A percentile compares a stretch with the other conserved stretches of the same genome.
Conservation (phyloP, 805 yeast genomes). For the Candida golubevii region DNA sequence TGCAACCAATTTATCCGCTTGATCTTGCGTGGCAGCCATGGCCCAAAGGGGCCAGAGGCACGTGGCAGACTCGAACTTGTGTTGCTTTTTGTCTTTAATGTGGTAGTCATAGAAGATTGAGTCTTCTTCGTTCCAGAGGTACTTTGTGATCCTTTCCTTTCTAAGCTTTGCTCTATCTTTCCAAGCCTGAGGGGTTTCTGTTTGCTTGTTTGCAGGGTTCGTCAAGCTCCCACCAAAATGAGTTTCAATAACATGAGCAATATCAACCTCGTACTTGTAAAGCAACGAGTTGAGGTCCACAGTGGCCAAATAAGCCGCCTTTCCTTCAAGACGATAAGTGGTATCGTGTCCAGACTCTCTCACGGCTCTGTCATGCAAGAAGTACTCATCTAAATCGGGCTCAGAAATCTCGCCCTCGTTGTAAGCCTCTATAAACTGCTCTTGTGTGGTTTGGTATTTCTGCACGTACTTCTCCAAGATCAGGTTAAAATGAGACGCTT, state of each 20-base stretch:
- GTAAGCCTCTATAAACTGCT: conserved; percentile 60
- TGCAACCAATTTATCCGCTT: conserved; percentile 60
- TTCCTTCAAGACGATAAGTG: conserved; percentile 81
- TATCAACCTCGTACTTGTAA: conserved; percentile 87
- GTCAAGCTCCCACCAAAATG: conserved; percentile 49
- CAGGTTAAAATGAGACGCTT: conserved; percentile 77
- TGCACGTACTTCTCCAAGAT: conserved; percentile 64
- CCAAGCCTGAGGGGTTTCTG: conserved; percentile 60
- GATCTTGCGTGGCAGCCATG: conserved; percentile 56
- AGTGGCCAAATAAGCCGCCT: conserved; percentile 85
- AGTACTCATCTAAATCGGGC: conserved; percentile 83
- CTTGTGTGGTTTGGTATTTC: conserved; percentile 54
- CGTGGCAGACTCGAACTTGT: conserved; percentile 79
- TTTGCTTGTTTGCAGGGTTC: conserved; percentile 18
- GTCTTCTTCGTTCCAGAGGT: conserved; percentile 78
- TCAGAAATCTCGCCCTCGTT: conserved; percentile 62
- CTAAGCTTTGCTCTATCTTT: conserved; percentile 50
- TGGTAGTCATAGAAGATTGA: conserved; percentile 85
- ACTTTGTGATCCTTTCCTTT: conserved; percentile 53
- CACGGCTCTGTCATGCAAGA: conserved; percentile 89
- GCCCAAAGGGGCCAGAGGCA: conserved; percentile 93
- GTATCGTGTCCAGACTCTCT: conserved; percentile 98
- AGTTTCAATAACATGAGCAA: conserved; percentile 56
- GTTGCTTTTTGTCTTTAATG: conserved; percentile 49
- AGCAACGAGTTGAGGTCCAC: conserved; percentile 82